phyloP scores from a whole-genome alignment of 2,329 filamentous ascomycete species.

The Epichloe gansuensis region DNA sequence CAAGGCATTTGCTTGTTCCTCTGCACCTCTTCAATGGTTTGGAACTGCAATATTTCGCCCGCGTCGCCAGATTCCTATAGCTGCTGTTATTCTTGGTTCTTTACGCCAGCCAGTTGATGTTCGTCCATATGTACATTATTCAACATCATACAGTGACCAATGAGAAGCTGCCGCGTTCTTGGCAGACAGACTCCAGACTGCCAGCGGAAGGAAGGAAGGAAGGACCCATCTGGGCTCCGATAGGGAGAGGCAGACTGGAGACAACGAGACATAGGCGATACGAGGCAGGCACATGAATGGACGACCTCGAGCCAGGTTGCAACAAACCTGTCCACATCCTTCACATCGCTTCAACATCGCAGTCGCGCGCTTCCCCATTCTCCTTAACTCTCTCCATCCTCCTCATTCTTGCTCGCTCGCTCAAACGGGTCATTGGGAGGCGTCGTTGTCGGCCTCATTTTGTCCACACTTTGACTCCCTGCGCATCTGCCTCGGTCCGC shows the following conservation, averaged over 20 bases:
- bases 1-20: not conserved
- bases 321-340: slow-evolving; percentile 3
- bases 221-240: not conserved
- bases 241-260: not conserved
- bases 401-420: not conserved
- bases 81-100: no score
- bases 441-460: not conserved
- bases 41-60: no score
- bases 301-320: not conserved
- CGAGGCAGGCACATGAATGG: slow-evolving; percentile 5
- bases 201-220: not conserved
- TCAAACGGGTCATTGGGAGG: not conserved
- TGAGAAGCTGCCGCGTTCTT: not conserved
- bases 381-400: not conserved
- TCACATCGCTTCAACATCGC: slow-evolving; percentile 1
- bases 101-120: no score
- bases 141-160: not conserved
- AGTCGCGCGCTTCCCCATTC: not conserved
- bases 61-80: no score
- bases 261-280: not conserved
- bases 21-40: not conserved
- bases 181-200: not conserved
- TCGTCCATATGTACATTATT: no score
- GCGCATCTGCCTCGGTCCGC: not conserved
- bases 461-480: not conserved